phyloP scores from a whole-genome alignment of 192 early-diverging fungal genomes.

The Spizellomyces sp. region DNA sequence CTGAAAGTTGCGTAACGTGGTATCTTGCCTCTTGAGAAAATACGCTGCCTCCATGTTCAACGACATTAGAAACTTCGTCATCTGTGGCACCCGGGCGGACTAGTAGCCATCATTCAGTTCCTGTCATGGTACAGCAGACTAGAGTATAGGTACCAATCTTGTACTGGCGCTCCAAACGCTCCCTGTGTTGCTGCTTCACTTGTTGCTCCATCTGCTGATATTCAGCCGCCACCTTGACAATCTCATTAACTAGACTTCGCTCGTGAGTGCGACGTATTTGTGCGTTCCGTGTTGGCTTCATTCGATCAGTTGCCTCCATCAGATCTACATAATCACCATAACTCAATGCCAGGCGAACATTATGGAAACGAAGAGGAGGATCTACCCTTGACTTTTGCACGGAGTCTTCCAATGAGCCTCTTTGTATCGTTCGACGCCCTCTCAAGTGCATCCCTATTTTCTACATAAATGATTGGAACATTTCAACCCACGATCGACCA shows the following conservation, averaged over 20 bases:
- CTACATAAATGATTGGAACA: neutral
- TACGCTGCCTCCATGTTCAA: conserved; percentile 51
- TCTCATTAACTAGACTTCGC: neutral
- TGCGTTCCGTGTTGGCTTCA: conserved; percentile 4
- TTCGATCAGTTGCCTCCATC: conserved; percentile 8
- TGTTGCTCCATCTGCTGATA: conserved; percentile 5
- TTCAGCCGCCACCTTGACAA: conserved; percentile 4
- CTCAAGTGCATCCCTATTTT: neutral
- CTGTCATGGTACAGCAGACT: neutral
- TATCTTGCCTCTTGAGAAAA: conserved; percentile 50
- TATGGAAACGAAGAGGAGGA: neutral
- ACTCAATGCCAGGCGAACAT: neutral
- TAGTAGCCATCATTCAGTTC: neutral
- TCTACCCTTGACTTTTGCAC: neutral
- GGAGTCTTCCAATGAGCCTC: neutral
- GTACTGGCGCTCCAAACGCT: conserved; percentile 2
- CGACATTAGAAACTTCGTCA: conserved; percentile 56
- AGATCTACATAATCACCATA: neutral
- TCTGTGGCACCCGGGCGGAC: conserved; percentile 57
- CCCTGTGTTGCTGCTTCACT: neutral
- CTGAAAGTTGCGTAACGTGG: neutral
- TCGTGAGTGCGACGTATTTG: conserved; percentile 11
- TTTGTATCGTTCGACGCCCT: neutral
- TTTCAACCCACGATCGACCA: neutral
- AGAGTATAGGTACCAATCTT: neutral